Percentiles rank a stretch among this genome's conserved stretches.
Evolutionary conservation across 257 asterid species (phyloP).

Genomic region (Penstemon davidsonii): DNA sequence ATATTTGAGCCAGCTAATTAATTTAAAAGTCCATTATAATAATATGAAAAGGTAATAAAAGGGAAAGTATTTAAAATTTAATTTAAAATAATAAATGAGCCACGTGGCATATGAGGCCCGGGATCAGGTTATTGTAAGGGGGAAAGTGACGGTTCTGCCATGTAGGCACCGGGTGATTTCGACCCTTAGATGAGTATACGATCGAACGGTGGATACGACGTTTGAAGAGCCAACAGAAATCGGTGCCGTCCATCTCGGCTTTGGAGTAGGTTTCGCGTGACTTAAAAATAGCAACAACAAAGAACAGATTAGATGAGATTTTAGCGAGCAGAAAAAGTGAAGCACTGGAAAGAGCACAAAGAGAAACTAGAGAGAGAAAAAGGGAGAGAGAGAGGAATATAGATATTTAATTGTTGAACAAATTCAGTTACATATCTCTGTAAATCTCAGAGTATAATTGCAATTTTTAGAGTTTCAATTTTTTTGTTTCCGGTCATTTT

Average conservation of each 20-base stretch:
- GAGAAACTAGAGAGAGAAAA: constrained; percentile 23
- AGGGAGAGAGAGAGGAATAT: constrained; percentile 4
- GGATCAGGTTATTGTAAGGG: constrained; percentile 35
- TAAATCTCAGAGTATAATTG: constrained; percentile 35
- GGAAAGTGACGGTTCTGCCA: constrained; percentile 67
- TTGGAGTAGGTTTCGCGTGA: constrained; percentile 60
- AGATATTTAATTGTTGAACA: constrained; percentile 21
- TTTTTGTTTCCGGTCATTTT: constrained; percentile 18
- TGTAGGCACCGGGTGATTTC: constrained; percentile 43
- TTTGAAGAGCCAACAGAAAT: constrained; percentile 38
- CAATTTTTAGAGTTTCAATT: constrained; percentile 18
- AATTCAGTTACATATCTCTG: constrained; percentile 35
- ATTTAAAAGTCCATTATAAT: no score
- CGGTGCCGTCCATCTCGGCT: constrained; percentile 53
- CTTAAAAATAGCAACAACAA: constrained; percentile 34
- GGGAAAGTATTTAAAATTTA: no score
- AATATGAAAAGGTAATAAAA: not conserved
- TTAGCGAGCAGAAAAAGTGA: constrained; percentile 30
- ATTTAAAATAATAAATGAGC: constrained; percentile 26
- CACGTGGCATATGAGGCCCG: constrained; percentile 44
- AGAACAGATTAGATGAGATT: constrained; percentile 39
- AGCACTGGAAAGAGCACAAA: constrained; percentile 29
- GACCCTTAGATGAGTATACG: constrained; percentile 36
- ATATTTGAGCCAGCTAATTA: no score
- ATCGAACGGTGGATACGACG: constrained; percentile 38